These are phyloP conservation scores for Colletotrichum magnum DNA, from an alignment of 2,329 filamentous ascomycete species.

Conservation along the genomic window DNA sequence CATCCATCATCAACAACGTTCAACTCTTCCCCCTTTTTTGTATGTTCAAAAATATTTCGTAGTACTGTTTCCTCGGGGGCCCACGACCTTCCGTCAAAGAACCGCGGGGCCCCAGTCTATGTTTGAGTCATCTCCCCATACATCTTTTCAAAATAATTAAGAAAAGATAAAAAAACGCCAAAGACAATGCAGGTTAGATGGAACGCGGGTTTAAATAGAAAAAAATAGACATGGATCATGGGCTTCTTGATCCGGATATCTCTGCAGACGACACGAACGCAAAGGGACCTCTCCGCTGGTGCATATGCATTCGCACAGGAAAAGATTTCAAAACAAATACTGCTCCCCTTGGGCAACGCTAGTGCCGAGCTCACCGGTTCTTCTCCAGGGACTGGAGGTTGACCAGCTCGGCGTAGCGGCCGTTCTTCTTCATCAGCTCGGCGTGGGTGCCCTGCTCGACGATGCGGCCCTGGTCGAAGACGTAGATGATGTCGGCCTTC, in stretches of 20 bases:
- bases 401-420: conserved; percentile 84
- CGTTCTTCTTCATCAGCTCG: conserved; percentile 78
- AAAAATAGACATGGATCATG: conserved; percentile 28
- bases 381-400: conserved; percentile 84
- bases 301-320: conserved; percentile 19
- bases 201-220: too few relatives aligned
- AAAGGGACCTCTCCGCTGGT: conserved; percentile 5
- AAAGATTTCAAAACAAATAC: conserved; percentile 12
- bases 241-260: conserved; percentile 35
- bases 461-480: conserved; percentile 91
- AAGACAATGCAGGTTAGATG: conserved; percentile 25
- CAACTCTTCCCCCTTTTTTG: too few relatives aligned
- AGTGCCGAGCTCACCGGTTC: conserved; percentile 48
- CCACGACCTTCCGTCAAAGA: too few relatives aligned
- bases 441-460: conserved; percentile 87
- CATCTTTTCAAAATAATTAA: too few relatives aligned
- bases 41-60: not conserved
- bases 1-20: too few relatives aligned
- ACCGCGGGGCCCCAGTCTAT: too few relatives aligned
- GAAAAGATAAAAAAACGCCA: too few relatives aligned
- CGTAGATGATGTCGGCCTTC: conserved; percentile 94
- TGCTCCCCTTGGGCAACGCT: too few relatives aligned
- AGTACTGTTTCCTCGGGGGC: not conserved
- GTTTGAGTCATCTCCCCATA: not conserved
- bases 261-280: conserved; percentile 6